Evolutionary conservation across 2,329 filamentous ascomycete genomes (phyloP).

Genomic region (Fusarium staphyleae): DNA sequence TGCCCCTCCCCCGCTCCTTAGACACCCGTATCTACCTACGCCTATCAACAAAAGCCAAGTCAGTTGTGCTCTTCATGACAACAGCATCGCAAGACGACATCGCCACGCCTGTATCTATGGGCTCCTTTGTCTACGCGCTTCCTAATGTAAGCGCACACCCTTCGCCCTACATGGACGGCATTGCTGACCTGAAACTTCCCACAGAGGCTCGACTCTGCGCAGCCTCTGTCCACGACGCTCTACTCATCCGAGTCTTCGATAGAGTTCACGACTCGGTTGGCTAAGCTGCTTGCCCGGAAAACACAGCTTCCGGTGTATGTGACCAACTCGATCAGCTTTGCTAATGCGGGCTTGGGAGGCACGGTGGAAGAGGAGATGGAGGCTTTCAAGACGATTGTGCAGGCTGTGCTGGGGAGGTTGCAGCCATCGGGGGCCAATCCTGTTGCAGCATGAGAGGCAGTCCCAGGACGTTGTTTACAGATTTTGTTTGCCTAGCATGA

Average conservation of each 20-base stretch:
- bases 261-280: conserved; percentile 86
- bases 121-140: conserved; percentile 92
- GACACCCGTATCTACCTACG: conserved; percentile 69
- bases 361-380: conserved; percentile 95
- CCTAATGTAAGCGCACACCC: conserved; percentile 71
- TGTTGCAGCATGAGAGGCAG: conserved; percentile 1
- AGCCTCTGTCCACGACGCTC: conserved; percentile 79
- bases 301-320: conserved; percentile 83
- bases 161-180: conserved; percentile 7
- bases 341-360: conserved; percentile 75
- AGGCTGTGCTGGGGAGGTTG: conserved; percentile 60
- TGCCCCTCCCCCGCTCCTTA: conserved; percentile 65
- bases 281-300: conserved; percentile 80
- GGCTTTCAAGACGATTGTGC: conserved; percentile 76
- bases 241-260: conserved; percentile 78
- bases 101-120: conserved; percentile 65
- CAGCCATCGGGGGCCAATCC: conserved; percentile 25
- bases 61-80: conserved; percentile 66
- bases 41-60: conserved; percentile 64
- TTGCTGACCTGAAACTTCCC: conserved; percentile 19
- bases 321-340: conserved; percentile 83
- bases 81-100: conserved; percentile 62
- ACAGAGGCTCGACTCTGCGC: conserved; percentile 60
- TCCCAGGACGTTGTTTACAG: background rate
- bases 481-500: too few relatives aligned